Evolutionary conservation across 228 moss, liverwort and hornwort genomes (phyloP).

Genomic region (Sphagnum fallax): DNA sequence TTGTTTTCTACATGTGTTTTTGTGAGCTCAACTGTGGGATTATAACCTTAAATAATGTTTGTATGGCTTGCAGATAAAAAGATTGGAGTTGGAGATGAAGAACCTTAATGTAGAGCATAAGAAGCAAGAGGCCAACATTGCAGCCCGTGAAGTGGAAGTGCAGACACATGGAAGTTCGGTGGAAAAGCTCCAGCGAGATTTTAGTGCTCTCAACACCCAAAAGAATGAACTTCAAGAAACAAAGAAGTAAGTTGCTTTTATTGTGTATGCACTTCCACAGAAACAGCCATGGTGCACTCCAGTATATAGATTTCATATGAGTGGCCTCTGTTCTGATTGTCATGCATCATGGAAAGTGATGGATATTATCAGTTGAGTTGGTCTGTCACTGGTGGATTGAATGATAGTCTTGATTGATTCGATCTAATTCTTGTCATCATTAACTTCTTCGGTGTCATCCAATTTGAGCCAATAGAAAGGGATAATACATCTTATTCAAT

Average conservation of each 20-base stretch:
- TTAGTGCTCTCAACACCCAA: conserved; percentile 21
- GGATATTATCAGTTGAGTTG: not conserved
- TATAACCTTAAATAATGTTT: too few species aligned
- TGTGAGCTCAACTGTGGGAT: too few species aligned
- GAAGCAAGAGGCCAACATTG: conserved; percentile 19
- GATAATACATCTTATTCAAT: not conserved
- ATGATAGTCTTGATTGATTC: not conserved
- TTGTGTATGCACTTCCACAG: not conserved
- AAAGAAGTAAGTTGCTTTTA: conserved; percentile 24
- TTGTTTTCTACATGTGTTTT: too few species aligned
- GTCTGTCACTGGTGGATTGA: not conserved
- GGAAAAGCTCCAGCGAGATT: conserved; percentile 22
- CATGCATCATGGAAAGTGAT: not conserved
- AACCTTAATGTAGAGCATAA: conserved; percentile 36
- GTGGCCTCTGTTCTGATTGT: not conserved
- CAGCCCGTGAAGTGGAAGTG: conserved; percentile 27
- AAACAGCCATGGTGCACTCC: too few species aligned
- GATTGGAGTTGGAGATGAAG: conserved; percentile 29
- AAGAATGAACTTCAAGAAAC: conserved; percentile 38
- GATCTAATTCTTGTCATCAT: not conserved
- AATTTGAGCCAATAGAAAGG: not conserved
- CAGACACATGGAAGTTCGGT: conserved; percentile 26
- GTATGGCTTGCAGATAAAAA: conserved; percentile 14
- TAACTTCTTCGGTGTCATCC: not conserved
- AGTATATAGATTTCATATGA: too few species aligned